A percentile compares a stretch with the other conserved stretches of the same genome.
phyloP scores from a whole-genome alignment of 352 stramenopile genomes.

The Globisporangium viniferum region DNA sequence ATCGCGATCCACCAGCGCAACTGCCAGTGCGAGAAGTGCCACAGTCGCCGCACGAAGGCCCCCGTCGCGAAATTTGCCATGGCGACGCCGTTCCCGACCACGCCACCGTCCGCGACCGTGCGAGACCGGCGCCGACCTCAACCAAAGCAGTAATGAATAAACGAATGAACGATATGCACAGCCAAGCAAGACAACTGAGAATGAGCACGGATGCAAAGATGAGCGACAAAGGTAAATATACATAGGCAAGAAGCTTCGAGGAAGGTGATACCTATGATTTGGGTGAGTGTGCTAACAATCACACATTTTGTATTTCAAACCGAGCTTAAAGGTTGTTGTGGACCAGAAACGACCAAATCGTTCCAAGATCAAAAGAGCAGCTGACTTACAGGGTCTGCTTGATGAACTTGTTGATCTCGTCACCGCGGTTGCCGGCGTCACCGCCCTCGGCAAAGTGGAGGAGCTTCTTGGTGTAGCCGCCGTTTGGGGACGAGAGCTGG shows the following conservation, averaged over 20 bases:
- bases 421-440: conserved; percentile 90
- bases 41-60: conserved; percentile 49
- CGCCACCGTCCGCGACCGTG: conserved; percentile 31
- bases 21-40: conserved; percentile 77
- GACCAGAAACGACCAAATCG: neutral
- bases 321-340: conserved; percentile 10
- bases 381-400: conserved; percentile 90
- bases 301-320: conserved; percentile 27
- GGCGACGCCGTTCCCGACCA: conserved; percentile 40
- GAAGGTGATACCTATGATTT: neutral
- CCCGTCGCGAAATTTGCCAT: conserved; percentile 24
- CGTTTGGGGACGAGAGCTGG: conserved; percentile 97
- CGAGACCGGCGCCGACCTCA: conserved; percentile 41
- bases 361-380: conserved; percentile 7
- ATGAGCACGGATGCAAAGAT: neutral
- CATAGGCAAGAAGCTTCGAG: neutral
- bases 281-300: neutral
- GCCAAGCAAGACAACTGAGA: neutral
- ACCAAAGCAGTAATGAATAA: conserved; percentile 7
- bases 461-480: conserved; percentile 94
- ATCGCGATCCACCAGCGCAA: conserved; percentile 83
- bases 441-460: conserved; percentile 93
- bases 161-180: neutral
- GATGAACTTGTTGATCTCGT: conserved; percentile 94
- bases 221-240: neutral